phyloP scores from a whole-genome alignment of 1,284 basidiomycete species.

The Rhodotorula sp. region DNA sequence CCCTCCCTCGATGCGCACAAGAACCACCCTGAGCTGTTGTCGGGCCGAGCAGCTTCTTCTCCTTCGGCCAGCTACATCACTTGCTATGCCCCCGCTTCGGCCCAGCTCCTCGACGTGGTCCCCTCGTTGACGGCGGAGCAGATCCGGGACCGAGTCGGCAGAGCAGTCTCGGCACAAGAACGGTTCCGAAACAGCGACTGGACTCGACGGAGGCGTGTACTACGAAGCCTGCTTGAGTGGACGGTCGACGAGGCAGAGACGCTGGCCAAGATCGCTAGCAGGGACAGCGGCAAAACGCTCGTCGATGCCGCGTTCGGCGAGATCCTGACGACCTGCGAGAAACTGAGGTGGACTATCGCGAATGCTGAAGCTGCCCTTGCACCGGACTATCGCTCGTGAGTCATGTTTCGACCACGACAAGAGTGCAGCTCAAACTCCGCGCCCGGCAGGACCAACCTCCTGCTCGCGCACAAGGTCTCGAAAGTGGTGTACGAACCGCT shows the following conservation, averaged over 20 bases:
- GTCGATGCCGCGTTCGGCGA: slow-evolving; percentile 87
- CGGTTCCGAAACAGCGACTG: slow-evolving; percentile 72
- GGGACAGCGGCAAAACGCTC: slow-evolving; percentile 94
- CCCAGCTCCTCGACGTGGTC: slow-evolving; percentile 67
- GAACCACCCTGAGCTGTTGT: slow-evolving; percentile 16
- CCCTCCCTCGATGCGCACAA: slow-evolving; percentile 27
- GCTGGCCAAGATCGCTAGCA: slow-evolving; percentile 82
- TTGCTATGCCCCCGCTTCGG: slow-evolving; percentile 86
- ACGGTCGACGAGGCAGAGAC: slow-evolving; percentile 79
- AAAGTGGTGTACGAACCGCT: slow-evolving; percentile 84
- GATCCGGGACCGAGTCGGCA: slow-evolving; percentile 67
- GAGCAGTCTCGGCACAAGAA: slow-evolving; percentile 66
- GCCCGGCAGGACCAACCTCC: slow-evolving; percentile 59
- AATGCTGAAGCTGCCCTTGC: slow-evolving; percentile 72
- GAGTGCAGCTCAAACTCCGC: neutral
- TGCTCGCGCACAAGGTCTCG: slow-evolving; percentile 77
- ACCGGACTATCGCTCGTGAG: slow-evolving; percentile 63
- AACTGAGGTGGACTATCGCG: slow-evolving; percentile 67
- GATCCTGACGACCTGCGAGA: slow-evolving; percentile 81
- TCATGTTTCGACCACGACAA: neutral
- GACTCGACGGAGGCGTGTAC: slow-evolving; percentile 69
- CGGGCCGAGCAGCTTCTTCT: neutral
- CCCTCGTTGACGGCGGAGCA: slow-evolving; percentile 65
- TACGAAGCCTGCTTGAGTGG: slow-evolving; percentile 86
- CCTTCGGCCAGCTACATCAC: slow-evolving; percentile 65